These are phyloP conservation scores for Sindora glabra DNA, from an alignment of 306 rosid species.

Conservation along the genomic window DNA sequence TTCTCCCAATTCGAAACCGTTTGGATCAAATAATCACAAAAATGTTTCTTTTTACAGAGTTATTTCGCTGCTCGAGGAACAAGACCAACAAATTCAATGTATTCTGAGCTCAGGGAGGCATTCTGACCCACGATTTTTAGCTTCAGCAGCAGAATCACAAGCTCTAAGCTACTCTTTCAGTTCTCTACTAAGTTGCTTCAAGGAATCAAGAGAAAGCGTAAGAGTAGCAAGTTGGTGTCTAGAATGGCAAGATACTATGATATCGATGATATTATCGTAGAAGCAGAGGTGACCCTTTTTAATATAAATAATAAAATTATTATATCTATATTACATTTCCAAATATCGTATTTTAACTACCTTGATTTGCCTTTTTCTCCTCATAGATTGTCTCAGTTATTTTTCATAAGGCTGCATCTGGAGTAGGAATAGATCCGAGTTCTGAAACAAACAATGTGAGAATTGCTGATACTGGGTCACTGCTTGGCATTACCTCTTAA, in stretches of 20 bases:
- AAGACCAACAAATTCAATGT: no score
- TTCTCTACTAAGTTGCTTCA: background rate
- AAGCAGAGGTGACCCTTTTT: constrained; percentile 96
- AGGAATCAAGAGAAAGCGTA: constrained; percentile 20
- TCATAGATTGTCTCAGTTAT: constrained; percentile 55
- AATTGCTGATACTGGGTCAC: background rate
- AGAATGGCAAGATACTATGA: constrained; percentile 74
- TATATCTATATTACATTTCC: no score
- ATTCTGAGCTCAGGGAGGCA: no score
- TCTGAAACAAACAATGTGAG: constrained; percentile 69
- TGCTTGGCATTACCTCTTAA: background rate
- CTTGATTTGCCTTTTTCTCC: background rate
- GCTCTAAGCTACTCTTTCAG: background rate
- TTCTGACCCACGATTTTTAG: no score
- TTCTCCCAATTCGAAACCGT: no score
- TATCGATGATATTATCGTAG: constrained; percentile 69
- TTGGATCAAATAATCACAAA: no score
- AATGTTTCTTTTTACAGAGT: no score
- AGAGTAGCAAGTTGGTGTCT: constrained; percentile 10
- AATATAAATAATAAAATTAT: no score
- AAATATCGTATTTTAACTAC: no score
- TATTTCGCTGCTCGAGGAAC: no score
- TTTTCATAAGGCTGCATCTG: constrained; percentile 73
- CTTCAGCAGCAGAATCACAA: no score
- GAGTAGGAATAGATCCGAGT: constrained; percentile 87